Evolutionary conservation across 2,329 filamentous ascomycete genomes (phyloP).

Genomic region (Aureobasidium uvarum): DNA sequence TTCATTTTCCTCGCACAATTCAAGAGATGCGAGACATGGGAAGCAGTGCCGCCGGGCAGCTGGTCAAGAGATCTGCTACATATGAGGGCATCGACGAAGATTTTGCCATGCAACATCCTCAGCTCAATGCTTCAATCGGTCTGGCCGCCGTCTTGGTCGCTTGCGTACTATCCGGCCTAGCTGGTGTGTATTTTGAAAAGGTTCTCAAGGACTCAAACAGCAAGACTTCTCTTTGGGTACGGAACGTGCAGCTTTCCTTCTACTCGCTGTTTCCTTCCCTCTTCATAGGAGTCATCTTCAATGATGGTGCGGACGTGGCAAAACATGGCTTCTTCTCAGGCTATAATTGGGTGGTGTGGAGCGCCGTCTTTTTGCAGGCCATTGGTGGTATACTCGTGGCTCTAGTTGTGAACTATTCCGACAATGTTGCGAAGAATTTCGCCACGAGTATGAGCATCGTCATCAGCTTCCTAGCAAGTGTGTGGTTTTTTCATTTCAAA

Average conservation of each 20-base stretch:
- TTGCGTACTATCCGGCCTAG: constrained; percentile 77
- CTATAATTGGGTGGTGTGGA: constrained; percentile 91
- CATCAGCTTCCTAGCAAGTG: constrained; percentile 78
- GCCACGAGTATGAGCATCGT: constrained; percentile 90
- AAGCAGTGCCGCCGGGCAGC: constrained; percentile 48
- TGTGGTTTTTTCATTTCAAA: constrained; percentile 79
- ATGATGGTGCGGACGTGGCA: constrained; percentile 80
- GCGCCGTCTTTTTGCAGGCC: constrained; percentile 77
- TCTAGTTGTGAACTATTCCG: constrained; percentile 75
- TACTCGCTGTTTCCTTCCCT: constrained; percentile 91
- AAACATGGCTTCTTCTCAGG: constrained; percentile 90
- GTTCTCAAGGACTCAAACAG: constrained; percentile 80
- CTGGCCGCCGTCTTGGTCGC: constrained; percentile 74
- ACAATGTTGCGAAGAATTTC: constrained; percentile 92
- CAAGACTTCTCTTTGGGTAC: constrained; percentile 80
- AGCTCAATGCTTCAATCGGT: constrained; percentile 77
- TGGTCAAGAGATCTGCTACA: constrained; percentile 74
- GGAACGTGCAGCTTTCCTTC: constrained; percentile 91
- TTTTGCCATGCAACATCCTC: constrained; percentile 51
- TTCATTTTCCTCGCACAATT: constrained; percentile 74
- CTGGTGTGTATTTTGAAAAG: constrained; percentile 86
- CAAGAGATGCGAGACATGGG: constrained; percentile 70
- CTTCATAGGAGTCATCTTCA: constrained; percentile 79
- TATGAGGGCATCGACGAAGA: constrained; percentile 82
- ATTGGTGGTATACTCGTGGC: constrained; percentile 80